Evolutionary conservation across 1,139 yeast genomes (phyloP), one percentile per base, ranked within the genome.

Genomic region (Zygotorulaspora mrakii): DNA sequence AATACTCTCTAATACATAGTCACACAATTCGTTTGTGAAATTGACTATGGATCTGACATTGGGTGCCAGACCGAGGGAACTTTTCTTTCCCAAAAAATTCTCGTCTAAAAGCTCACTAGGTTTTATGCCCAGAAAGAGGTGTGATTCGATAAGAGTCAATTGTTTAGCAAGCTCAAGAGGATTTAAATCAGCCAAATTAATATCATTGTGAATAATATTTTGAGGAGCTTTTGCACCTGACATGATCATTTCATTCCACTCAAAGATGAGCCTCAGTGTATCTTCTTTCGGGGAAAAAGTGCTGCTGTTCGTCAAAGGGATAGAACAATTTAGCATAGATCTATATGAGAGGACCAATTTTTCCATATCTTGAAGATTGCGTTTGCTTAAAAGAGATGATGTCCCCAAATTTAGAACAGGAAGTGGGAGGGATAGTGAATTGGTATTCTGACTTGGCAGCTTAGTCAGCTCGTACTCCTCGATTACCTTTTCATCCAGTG

Each of bases 161-260:
- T 88, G 96, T 55, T 82, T 82, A 2, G 96, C 96, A 33, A 86
- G 67, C 54, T 87, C 96, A 46, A 80, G 67, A 0, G 94, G 82
- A 56, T 85, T 87, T 53, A 82, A 74, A 48, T 84, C 91, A 17
- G 81, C 66, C 26, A 83, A 59, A 52, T 76, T 73, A 28, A 82
- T 49, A 31, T 64, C 68, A 36, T 47, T 47, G 23, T 43, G 49
- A 13, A 44, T 35, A 14, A 42, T 31, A 29, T 41, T 32, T n/a
- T 28, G 11, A 29, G 46, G 21, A 32, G 36, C 10, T 26, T 16
- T 9, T 26, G 23, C 10, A 21, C 31, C 25, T 21, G 33, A 22
- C 16, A 29, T 20, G 12, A 43, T 39, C 26, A 46, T 31, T 16
- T 37, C 42, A 31, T 34, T 37, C 54, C 53, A 49, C 20, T 45